phyloP scores from a whole-genome alignment of 2,329 filamentous ascomycete species.

The Sarocladiaceae sp. region DNA sequence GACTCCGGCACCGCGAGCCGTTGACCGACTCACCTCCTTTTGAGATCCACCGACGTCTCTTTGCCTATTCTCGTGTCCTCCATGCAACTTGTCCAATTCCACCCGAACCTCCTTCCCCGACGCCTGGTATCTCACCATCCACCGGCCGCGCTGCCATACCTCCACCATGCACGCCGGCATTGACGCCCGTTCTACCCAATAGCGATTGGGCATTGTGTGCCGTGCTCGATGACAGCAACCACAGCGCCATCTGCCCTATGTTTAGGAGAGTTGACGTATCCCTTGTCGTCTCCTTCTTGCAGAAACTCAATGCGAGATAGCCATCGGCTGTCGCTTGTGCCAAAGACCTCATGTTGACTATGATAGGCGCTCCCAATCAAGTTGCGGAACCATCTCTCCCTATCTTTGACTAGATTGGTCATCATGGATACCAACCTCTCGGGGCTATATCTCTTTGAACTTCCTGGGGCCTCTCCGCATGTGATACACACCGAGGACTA shows the following conservation, averaged over 20 bases:
- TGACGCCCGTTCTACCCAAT: constrained; percentile 7
- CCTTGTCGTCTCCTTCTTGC: constrained; percentile 1
- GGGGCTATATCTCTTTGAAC: not conserved
- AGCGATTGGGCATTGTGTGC: constrained; percentile 1
- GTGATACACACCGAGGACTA: not conserved
- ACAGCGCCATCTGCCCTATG: not conserved
- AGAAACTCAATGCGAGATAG: not conserved
- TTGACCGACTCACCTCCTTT: constrained; percentile 11
- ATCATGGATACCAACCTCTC: not conserved
- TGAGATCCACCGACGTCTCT: constrained; percentile 25
- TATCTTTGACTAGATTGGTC: not conserved
- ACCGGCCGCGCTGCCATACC: not conserved
- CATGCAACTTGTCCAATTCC: not conserved
- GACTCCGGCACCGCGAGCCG: constrained; percentile 1
- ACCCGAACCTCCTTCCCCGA: not conserved
- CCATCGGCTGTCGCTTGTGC: not conserved
- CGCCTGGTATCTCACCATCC: constrained; percentile 1
- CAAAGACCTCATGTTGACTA: not conserved
- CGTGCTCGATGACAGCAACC: not conserved
- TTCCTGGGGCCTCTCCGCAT: not conserved
- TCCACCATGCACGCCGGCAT: constrained; percentile 7
- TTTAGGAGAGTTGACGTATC: too few relatives aligned
- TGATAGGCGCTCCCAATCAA: not conserved
- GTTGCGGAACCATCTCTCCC: not conserved
- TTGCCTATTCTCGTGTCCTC: not conserved